Conservation (phyloP, 257 asterid genomes). For the Catharanthus roseus region DNA sequence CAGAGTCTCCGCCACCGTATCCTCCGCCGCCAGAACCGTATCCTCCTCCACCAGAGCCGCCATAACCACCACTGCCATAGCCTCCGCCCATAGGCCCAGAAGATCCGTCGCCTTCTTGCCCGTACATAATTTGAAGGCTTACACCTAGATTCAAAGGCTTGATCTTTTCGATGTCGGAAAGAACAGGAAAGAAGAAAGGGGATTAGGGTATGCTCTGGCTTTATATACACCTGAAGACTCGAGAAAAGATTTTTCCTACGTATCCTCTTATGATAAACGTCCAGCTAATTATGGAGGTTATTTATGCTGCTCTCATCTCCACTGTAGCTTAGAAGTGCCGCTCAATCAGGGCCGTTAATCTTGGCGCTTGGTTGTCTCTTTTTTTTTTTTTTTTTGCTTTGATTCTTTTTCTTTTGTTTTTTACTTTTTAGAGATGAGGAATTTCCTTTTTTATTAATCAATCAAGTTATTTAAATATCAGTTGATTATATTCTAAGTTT, state of each 20-base stretch:
- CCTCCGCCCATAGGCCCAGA: slow-evolving; percentile 54
- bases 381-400: too few relatives aligned
- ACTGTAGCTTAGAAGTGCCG: background rate
- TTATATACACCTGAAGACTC: slow-evolving; percentile 1
- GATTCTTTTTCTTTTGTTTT: too few relatives aligned
- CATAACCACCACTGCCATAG: slow-evolving; percentile 33
- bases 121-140: slow-evolving; percentile 35
- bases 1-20: background rate
- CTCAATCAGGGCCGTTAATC: background rate
- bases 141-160: background rate
- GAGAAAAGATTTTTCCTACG: background rate
- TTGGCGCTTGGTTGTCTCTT: background rate
- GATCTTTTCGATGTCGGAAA: background rate
- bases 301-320: slow-evolving; percentile 5
- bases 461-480: too few relatives aligned
- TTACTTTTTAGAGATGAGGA: too few relatives aligned
- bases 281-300: background rate
- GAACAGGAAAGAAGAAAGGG: background rate
- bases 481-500: too few relatives aligned
- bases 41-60: slow-evolving; percentile 2
- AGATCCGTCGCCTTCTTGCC: slow-evolving; percentile 80
- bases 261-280: too few relatives aligned
- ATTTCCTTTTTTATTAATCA: too few relatives aligned
- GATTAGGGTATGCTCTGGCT: slow-evolving; percentile 13
- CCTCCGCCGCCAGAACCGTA: background rate